These are phyloP conservation scores for Paramyrothecium roridum DNA, from an alignment of 2,329 filamentous ascomycete genomes.

Conservation along the genomic window DNA sequence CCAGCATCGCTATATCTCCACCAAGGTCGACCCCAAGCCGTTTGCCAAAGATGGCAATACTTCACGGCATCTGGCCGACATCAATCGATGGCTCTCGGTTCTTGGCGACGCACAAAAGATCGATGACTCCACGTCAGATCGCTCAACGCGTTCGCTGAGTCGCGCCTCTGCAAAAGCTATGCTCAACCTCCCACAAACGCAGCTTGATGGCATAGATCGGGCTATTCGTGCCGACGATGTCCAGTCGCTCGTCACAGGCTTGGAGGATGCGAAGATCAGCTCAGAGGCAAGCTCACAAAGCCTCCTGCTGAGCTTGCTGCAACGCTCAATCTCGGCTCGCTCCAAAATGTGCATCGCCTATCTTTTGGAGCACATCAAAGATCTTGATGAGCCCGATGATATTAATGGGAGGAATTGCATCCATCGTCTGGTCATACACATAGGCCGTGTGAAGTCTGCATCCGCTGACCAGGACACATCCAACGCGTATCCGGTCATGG, in stretches of 20 bases:
- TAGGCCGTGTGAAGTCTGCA: slow-evolving; percentile 68
- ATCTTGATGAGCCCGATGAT: slow-evolving; percentile 82
- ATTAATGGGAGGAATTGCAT: slow-evolving; percentile 93
- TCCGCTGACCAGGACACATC: slow-evolving; percentile 44
- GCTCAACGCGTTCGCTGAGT: slow-evolving; percentile 73
- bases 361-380: slow-evolving; percentile 65
- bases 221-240: slow-evolving; percentile 69
- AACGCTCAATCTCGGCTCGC: slow-evolving; percentile 70
- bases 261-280: slow-evolving; percentile 53
- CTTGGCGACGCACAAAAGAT: slow-evolving; percentile 72
- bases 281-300: slow-evolving; percentile 47
- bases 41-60: slow-evolving; percentile 73
- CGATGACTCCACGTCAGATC: slow-evolving; percentile 72
- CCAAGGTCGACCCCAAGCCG: slow-evolving; percentile 83
- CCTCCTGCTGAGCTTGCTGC: slow-evolving; percentile 75
- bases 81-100: slow-evolving; percentile 89
- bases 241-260: slow-evolving; percentile 48
- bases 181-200: slow-evolving; percentile 64
- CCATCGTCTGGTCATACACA: slow-evolving; percentile 87
- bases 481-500: slow-evolving; percentile 47
- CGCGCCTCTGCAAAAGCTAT: slow-evolving; percentile 73
- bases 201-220: slow-evolving; percentile 70
- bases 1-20: slow-evolving; percentile 82
- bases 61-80: slow-evolving; percentile 49
- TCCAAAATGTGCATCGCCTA: slow-evolving; percentile 68